phyloP scores from a whole-genome alignment of 768 basidiomycete species.

The Suillus variegatus region DNA sequence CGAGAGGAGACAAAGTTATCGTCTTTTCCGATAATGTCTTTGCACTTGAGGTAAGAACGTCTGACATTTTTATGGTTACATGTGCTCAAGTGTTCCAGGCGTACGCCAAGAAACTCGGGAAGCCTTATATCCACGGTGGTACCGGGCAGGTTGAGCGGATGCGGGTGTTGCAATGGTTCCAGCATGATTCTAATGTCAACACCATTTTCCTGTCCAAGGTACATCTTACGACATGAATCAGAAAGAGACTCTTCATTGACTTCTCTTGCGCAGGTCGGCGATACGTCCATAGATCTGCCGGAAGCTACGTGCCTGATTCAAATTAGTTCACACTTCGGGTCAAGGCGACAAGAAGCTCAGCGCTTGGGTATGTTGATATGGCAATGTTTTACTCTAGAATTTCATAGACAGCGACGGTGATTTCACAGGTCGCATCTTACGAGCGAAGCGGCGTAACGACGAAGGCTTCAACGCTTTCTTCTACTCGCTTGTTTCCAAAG shows the following conservation, averaged over 20 bases:
- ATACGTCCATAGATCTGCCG: slow-evolving; percentile 97
- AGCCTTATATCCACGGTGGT: slow-evolving; percentile 94
- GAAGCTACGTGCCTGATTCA: slow-evolving; percentile 99
- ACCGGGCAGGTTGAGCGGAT: slow-evolving; percentile 95
- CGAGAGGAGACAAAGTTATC: slow-evolving; percentile 97
- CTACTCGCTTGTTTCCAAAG: slow-evolving; percentile 98
- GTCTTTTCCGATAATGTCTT: slow-evolving; percentile 99
- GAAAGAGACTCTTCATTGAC: slow-evolving; percentile 16
- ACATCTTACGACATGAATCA: slow-evolving; percentile 21
- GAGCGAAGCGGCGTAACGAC: slow-evolving; percentile 96
- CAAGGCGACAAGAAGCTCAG: slow-evolving; percentile 96
- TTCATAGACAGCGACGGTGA: slow-evolving; percentile 18
- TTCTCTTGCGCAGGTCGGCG: slow-evolving; percentile 70
- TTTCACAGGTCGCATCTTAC: slow-evolving; percentile 81
- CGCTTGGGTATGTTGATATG: slow-evolving; percentile 65
- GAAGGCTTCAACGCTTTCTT: slow-evolving; percentile 99
- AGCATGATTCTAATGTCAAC: slow-evolving; percentile 93
- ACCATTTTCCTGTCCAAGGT: slow-evolving; percentile 99
- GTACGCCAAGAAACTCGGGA: slow-evolving; percentile 91
- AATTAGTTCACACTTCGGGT: slow-evolving; percentile 99
- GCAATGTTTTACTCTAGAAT: slow-evolving; percentile 11
- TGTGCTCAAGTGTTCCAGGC: slow-evolving; percentile 46
- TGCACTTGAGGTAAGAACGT: slow-evolving; percentile 77
- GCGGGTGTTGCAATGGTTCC: slow-evolving; percentile 93
- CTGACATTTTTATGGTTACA: slow-evolving; percentile 9